Conservation (phyloP, 441 rosid genomes). For the Adansonia grandidieri region DNA sequence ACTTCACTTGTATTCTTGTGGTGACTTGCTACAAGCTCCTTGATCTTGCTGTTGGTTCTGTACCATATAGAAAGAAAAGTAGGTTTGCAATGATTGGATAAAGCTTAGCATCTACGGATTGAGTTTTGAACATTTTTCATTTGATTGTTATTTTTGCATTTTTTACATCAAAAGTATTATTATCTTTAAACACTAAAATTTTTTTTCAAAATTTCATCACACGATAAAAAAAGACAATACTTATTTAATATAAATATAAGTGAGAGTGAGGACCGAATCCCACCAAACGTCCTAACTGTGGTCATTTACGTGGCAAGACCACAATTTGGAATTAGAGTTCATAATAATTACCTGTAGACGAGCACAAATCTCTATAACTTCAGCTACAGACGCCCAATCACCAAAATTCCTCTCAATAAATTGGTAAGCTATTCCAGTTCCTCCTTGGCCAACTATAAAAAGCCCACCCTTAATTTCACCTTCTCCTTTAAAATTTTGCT, state of each 20-base stretch:
- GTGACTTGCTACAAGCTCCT: conserved; percentile 30
- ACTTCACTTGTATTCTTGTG: conserved; percentile 33
- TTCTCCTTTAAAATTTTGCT: conserved; percentile 65
- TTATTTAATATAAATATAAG: too few relatives aligned
- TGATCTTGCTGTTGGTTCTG: conserved; percentile 45
- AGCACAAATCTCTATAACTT: conserved; percentile 55
- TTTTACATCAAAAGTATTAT: too few relatives aligned
- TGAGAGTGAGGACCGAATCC: too few relatives aligned
- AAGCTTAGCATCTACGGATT: neutral
- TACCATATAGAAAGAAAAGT: conserved; percentile 39
- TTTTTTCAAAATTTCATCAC: too few relatives aligned
- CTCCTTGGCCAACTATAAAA: conserved; percentile 53
- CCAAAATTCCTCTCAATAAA: conserved; percentile 75
- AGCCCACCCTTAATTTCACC: conserved; percentile 79
- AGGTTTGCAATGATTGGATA: conserved; percentile 25
- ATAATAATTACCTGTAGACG: conserved; percentile 51
- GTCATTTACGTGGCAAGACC: neutral
- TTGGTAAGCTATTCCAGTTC: conserved; percentile 62
- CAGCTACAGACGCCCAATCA: conserved; percentile 67
- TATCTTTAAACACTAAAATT: too few relatives aligned
- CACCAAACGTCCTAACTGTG: too few relatives aligned
- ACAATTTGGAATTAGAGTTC: conserved; percentile 19
- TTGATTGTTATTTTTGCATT: too few relatives aligned
- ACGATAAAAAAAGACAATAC: too few relatives aligned
- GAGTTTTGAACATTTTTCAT: too few relatives aligned